Base-by-base conservation (phyloP, 2,329 filamentous ascomycete genomes). In the Microcyclospora tardicrescens region DNA sequence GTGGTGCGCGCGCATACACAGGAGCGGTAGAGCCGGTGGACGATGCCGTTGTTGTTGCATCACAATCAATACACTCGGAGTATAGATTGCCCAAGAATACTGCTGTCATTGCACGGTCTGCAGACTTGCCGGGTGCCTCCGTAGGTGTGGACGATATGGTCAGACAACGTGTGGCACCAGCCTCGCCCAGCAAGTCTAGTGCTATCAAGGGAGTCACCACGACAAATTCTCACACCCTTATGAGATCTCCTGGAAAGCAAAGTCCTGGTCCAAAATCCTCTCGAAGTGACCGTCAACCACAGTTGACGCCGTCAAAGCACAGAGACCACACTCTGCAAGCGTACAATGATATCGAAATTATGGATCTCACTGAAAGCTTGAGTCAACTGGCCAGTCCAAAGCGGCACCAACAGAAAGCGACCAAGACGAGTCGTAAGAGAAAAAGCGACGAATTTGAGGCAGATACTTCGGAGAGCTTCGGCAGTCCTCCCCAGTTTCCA, bases 361-460 rank as follows among this genome's bases (percentile, higher is more conserved):
- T 60, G 49, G 58, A 61, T 37, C 37, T 60, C 37, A 60, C 58
- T 1, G 55, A 57, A 27, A 47, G 48, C 13, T 43, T 54, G 33
- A 41, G 43, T 16, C 33, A 34, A 9, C 15, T 44, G 28, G 41
- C 29, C n/a, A 52, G 48, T 34, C 50, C 51, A 5, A 46, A 39
- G 2, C 35, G 47, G n/a, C 43, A 34, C 36, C 39, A 37, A 11
- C 27, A 28, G 14, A 33, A 24, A 4, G 33, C 38, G 10, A 35
- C 43, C 1, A 32, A 33, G 5, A 30, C 41, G 4, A 46, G 50
- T 6, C 61, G 60, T 40, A 69, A 68, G 49, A 56, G 66, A 33
- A 67, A 66, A 50, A 68, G 65, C 46, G 61, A 63, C n/a, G 64
- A 67, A 39, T 60, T 57, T 34, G 60, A 59, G 28, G 44, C 47